Conservation (phyloP, 108 stramenopile genomes). For the Skeletonema grethae region DNA sequence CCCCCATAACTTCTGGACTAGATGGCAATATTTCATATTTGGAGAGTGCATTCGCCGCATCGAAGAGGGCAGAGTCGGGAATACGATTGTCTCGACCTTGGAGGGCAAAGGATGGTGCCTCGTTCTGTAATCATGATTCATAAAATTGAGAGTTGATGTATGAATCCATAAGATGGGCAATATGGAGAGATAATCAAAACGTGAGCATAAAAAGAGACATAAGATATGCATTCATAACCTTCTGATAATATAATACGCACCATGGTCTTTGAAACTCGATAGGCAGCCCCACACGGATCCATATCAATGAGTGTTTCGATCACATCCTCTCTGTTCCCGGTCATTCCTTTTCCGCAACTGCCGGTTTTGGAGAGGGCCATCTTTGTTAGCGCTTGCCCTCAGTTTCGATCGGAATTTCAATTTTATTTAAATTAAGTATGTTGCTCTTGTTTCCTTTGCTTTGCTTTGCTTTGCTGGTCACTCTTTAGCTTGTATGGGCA, state of each 20-base stretch:
- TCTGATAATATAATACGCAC: constrained; percentile 47
- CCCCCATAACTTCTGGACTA: constrained; percentile 40
- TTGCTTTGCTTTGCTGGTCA: no score
- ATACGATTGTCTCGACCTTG: constrained; percentile 62
- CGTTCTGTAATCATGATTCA: constrained; percentile 45
- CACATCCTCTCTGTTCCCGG: constrained; percentile 61
- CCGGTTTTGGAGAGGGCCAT: neutral
- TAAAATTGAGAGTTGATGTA: neutral
- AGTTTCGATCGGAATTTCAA: no score
- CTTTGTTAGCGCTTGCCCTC: neutral
- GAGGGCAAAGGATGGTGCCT: constrained; percentile 56
- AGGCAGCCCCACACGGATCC: constrained; percentile 71
- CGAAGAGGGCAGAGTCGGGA: constrained; percentile 64
- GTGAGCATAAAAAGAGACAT: neutral
- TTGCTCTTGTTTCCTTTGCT: no score
- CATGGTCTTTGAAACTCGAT: constrained; percentile 68
- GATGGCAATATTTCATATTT: constrained; percentile 55
- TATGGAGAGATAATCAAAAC: neutral
- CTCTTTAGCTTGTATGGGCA: no score
- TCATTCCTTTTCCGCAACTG: neutral
- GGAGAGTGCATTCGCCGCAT: constrained; percentile 61
- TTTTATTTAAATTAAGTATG: no score
- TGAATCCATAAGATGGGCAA: neutral
- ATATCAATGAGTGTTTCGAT: constrained; percentile 84
- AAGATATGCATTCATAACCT: neutral